Evolutionary conservation across 2,329 filamentous ascomycete species (phyloP).

Genomic region (Penicillium hesseltinei): DNA sequence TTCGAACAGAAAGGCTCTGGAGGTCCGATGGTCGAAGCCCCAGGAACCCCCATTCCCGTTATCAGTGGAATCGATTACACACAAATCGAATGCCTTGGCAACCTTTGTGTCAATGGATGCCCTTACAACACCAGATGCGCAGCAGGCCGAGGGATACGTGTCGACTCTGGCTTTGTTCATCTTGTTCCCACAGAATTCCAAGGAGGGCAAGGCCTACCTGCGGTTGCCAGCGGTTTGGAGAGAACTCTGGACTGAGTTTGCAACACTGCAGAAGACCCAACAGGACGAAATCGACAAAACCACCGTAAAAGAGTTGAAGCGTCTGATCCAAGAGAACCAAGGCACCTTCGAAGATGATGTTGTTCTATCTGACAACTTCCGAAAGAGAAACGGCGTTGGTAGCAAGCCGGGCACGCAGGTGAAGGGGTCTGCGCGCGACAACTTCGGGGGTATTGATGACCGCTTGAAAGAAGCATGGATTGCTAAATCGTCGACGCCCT

Average conservation of each 20-base stretch:
- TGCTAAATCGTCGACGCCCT: constrained; percentile 48
- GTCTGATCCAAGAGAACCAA: constrained; percentile 37
- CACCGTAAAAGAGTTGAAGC: constrained; percentile 63
- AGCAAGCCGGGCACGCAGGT: constrained; percentile 29
- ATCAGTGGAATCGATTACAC: constrained; percentile 43
- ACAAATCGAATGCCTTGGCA: constrained; percentile 45
- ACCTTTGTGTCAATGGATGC: constrained; percentile 70
- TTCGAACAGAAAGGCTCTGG: constrained; percentile 71
- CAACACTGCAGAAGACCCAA: constrained; percentile 66
- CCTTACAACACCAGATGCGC: constrained; percentile 69
- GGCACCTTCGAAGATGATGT: constrained; percentile 65
- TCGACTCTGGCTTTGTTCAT: constrained; percentile 80
- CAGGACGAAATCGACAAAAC: constrained; percentile 69
- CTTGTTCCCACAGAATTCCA: constrained; percentile 71
- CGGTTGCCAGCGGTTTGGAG: constrained; percentile 77
- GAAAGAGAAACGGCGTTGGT: constrained; percentile 46
- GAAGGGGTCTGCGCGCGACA: constrained; percentile 24
- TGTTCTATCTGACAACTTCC: constrained; percentile 73
- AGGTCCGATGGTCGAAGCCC: constrained; percentile 74
- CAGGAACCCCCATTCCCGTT: constrained; percentile 55
- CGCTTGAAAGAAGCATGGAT: constrained; percentile 52
- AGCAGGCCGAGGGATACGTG: constrained; percentile 84
- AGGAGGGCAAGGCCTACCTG: constrained; percentile 82
- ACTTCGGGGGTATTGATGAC: constrained; percentile 32
- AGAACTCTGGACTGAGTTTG: constrained; percentile 79